These are phyloP conservation scores for Globisporangium apiculatum DNA, from an alignment of 352 stramenopile genomes.

Conservation along the genomic window DNA sequence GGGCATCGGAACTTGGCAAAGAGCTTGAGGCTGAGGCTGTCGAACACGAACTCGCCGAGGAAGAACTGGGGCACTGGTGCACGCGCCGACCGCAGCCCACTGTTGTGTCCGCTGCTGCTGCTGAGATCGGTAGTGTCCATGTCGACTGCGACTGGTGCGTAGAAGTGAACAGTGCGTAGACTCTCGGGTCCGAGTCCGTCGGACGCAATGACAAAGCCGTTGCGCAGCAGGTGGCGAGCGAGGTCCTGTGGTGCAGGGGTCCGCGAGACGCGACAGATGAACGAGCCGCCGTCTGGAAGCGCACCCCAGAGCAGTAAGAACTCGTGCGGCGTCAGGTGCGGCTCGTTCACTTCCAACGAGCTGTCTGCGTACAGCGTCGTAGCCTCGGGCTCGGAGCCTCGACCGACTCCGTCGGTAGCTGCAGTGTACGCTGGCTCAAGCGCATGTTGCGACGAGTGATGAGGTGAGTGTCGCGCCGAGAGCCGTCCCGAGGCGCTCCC, in stretches of 20 bases:
- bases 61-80: slow-evolving; percentile 28
- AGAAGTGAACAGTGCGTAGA: slow-evolving; percentile 49
- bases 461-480: slow-evolving; percentile 2
- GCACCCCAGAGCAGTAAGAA: slow-evolving; percentile 50
- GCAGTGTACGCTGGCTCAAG: background rate
- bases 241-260: slow-evolving; percentile 37
- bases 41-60: slow-evolving; percentile 61
- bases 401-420: too few relatives aligned
- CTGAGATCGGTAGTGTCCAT: too few relatives aligned
- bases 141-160: slow-evolving; percentile 18
- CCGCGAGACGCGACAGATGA: slow-evolving; percentile 51
- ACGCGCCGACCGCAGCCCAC: background rate
- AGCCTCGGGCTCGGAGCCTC: too few relatives aligned
- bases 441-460: background rate
- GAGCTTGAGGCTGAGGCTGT: slow-evolving; percentile 62
- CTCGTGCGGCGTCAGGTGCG: slow-evolving; percentile 17
- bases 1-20: slow-evolving; percentile 53
- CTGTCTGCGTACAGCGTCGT: background rate
- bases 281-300: slow-evolving; percentile 44
- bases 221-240: slow-evolving; percentile 30
- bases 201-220: slow-evolving; percentile 46
- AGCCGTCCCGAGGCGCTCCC: background rate
- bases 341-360: background rate
- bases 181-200: slow-evolving; percentile 33
- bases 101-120: background rate